Percentiles rank a stretch among this genome's conserved stretches.
phyloP scores from a whole-genome alignment of 176 grass and related monocot species.

The Poa annua region DNA sequence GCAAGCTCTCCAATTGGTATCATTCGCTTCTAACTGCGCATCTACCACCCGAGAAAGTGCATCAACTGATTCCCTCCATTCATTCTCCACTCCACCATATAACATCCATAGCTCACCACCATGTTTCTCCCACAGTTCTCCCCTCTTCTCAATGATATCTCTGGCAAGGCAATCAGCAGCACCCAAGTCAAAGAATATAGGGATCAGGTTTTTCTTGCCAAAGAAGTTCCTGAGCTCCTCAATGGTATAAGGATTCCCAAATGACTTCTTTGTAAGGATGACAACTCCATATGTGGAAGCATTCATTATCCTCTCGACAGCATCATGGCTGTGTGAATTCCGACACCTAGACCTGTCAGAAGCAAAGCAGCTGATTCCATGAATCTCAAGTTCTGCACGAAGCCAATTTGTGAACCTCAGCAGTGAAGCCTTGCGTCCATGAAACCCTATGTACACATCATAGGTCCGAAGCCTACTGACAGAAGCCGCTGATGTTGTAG shows the following conservation, averaged over 20 bases:
- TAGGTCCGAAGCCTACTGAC: constrained; percentile 60
- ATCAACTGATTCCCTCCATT: constrained; percentile 94
- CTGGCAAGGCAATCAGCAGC: constrained; percentile 89
- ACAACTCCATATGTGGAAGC: constrained; percentile 84
- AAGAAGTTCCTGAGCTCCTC: constrained; percentile 91
- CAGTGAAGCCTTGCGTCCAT: constrained; percentile 83
- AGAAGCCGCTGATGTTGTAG: constrained; percentile 58
- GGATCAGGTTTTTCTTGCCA: constrained; percentile 76
- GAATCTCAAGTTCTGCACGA: constrained; percentile 86
- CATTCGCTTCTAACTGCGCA: constrained; percentile 76
- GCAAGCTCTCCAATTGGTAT: constrained; percentile 88
- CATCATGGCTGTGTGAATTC: constrained; percentile 70
- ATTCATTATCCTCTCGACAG: constrained; percentile 93
- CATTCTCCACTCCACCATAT: constrained; percentile 87
- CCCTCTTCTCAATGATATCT: constrained; percentile 95
- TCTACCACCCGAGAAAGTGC: constrained; percentile 76
- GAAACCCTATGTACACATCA: constrained; percentile 96
- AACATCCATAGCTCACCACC: constrained; percentile 98
- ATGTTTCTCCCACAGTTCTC: constrained; percentile 94
- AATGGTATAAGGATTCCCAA: constrained; percentile 88
- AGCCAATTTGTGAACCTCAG: constrained; percentile 93
- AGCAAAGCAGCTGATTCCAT: constrained; percentile 93
- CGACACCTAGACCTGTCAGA: constrained; percentile 82
- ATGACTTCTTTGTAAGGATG: constrained; percentile 93
- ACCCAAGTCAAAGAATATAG: constrained; percentile 89